Evolutionary conservation across 192 early-diverging fungal genomes (phyloP).

Genomic region (Pilaira anomala): DNA sequence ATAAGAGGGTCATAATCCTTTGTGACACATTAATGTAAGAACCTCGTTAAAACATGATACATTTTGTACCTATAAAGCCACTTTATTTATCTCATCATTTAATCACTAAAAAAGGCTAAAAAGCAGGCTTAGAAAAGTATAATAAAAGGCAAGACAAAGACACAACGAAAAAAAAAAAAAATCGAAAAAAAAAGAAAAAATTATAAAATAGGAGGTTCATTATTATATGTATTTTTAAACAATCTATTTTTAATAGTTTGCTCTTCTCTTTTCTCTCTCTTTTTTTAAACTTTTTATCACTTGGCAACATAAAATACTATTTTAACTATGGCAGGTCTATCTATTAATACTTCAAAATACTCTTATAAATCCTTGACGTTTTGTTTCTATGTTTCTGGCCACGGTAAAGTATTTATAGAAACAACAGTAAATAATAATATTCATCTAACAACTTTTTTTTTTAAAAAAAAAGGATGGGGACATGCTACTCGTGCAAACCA

Average conservation of each 20-base stretch:
- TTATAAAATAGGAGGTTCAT: neutral
- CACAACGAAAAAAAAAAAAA: no score
- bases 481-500: constrained; percentile 60
- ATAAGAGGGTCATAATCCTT: no score
- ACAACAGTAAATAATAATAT: neutral
- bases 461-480: constrained; percentile 47
- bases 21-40: no score
- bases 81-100: no score
- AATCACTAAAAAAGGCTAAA: no score
- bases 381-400: constrained; percentile 58
- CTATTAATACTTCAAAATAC: constrained; percentile 14
- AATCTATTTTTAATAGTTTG: neutral
- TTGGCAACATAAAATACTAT: neutral
- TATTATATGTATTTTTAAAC: neutral
- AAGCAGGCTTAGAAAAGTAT: no score
- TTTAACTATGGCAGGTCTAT: constrained; percentile 16
- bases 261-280: neutral
- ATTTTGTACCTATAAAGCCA: no score
- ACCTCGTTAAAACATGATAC: no score
- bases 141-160: no score
- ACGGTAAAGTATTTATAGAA: constrained; percentile 40
- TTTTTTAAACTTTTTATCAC: neutral
- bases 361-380: constrained; percentile 40
- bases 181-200: neutral
- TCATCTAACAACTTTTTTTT: neutral